A percentile compares a stretch with the other conserved stretches of the same genome.
Evolutionary conservation across 2,329 filamentous ascomycete genomes (phyloP).

Genomic region (Fusarium acutatum): DNA sequence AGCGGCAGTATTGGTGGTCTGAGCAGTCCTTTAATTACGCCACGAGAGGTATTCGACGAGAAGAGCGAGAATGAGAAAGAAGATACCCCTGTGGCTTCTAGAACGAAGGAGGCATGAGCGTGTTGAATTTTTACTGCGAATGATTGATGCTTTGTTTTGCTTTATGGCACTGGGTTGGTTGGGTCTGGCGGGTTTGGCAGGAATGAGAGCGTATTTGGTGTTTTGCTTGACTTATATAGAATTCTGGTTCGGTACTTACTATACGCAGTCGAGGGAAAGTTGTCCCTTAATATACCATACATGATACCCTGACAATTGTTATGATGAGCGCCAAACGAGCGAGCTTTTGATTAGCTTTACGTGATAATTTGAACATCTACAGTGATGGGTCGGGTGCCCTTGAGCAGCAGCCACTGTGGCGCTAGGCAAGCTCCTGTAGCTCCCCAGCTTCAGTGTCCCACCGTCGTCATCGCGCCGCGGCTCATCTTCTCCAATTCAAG

Average conservation of each 20-base stretch:
- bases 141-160: constrained; percentile 30
- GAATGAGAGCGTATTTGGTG: constrained; percentile 25
- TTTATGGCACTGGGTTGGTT: constrained; percentile 16
- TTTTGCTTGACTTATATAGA: constrained; percentile 33
- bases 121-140: constrained; percentile 15
- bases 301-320: constrained; percentile 43
- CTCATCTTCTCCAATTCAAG: constrained; percentile 33
- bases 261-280: constrained; percentile 24
- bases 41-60: constrained; percentile 55
- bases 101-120: constrained; percentile 29
- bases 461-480: constrained; percentile 45
- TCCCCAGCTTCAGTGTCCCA: constrained; percentile 39
- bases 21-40: constrained; percentile 70
- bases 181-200: constrained; percentile 21
- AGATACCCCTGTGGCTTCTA: constrained; percentile 24
- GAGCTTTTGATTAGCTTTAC: neutral
- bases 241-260: constrained; percentile 30
- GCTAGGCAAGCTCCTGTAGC: constrained; percentile 37
- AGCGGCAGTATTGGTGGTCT: constrained; percentile 75
- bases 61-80: constrained; percentile 42
- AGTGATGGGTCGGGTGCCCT: neutral
- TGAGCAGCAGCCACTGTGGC: constrained; percentile 39
- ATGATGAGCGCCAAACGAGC: neutral
- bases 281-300: constrained; percentile 38
- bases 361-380: neutral